A percentile compares a stretch with the other conserved stretches of the same genome.
Evolutionary conservation across 768 basidiomycete species (phyloP).

Genomic region (Tylopilus felleus): DNA sequence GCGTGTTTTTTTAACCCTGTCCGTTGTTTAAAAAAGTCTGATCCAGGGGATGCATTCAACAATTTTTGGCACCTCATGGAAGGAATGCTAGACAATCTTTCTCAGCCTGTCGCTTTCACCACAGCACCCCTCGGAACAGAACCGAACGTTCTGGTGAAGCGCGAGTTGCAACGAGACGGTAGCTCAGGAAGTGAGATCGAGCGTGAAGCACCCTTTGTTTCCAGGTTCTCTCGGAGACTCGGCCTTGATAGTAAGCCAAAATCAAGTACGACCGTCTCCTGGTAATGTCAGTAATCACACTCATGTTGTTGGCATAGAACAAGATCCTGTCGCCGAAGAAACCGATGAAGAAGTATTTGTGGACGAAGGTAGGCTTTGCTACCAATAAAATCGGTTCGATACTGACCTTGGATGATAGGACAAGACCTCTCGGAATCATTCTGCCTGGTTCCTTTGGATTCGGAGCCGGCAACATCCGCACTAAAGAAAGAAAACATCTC

Average conservation of each 20-base stretch:
- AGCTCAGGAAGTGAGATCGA: constrained; percentile 67
- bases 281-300: background rate
- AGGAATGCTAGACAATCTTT: constrained; percentile 82
- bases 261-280: constrained; percentile 16
- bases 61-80: constrained; percentile 89
- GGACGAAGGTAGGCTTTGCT: constrained; percentile 54
- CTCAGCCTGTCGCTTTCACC: constrained; percentile 75
- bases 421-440: constrained; percentile 80
- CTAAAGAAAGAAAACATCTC: constrained; percentile 66
- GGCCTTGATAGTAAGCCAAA: constrained; percentile 24
- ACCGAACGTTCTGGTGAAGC: constrained; percentile 21
- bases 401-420: constrained; percentile 31
- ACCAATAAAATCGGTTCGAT: background rate
- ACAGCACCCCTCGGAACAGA: constrained; percentile 66
- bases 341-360: constrained; percentile 59
- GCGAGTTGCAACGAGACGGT: constrained; percentile 41
- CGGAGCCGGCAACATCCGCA: constrained; percentile 45
- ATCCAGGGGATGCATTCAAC: constrained; percentile 84
- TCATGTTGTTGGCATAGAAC: constrained; percentile 20
- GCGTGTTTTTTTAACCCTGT: background rate
- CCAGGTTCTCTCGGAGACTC: constrained; percentile 49
- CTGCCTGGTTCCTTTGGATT: constrained; percentile 64
- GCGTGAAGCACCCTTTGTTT: constrained; percentile 58
- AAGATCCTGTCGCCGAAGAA: constrained; percentile 34
- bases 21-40: constrained; percentile 45